Base-by-base conservation (phyloP, 2,329 filamentous ascomycete genomes). In the Hypoxylon sp. region DNA sequence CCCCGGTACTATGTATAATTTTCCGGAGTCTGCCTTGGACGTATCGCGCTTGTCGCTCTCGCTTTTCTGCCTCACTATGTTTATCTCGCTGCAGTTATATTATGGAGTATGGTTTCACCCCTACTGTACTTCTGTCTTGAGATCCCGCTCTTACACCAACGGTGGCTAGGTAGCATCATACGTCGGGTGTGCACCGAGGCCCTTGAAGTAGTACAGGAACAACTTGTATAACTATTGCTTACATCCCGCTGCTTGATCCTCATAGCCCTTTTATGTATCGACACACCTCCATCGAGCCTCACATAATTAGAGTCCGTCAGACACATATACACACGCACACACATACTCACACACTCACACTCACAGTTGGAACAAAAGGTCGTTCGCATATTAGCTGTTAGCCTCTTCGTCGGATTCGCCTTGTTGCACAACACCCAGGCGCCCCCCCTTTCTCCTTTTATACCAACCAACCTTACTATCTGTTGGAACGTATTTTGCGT, bases 81-180 rank as follows among this genome's bases (percentile, higher is more conserved):
- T 69, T 69, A 69, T 69, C 67, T 62, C 40, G 57, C 64, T 67
- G 64, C 60, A 67, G 60, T 57, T 64, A 64, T 64, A 67, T 67
- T 64, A 67, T 67, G 64, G 64, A 55, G 67, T 67, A 69, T 61
- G 30, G 61, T 65, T 69, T 67, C 67, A 65, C 58, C 63, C 51
- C 49, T 62, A 64, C 63, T 48, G 36, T 54, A 40, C 16, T 45
- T 28, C 28, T 46, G 42, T 61, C 32, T 59, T 38, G 40, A 64
- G 56, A 38, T 69, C 59, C 61, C 53, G 49, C 48, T 58, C 54
- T 63, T 65, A 67, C 67, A 52, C 61, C 56, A 57, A 61, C 36
- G 51, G 30, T 59, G 48, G 48, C 59, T 57, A 40, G 48, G 55
- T 57, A 40, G 63, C 52, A 61, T 59, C 36, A 61, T 53, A 64